A percentile compares a stretch with the other conserved stretches of the same genome.
phyloP scores from a whole-genome alignment of 2,329 filamentous ascomycete genomes.

The Stagonosporopsis cucurbitacearum region DNA sequence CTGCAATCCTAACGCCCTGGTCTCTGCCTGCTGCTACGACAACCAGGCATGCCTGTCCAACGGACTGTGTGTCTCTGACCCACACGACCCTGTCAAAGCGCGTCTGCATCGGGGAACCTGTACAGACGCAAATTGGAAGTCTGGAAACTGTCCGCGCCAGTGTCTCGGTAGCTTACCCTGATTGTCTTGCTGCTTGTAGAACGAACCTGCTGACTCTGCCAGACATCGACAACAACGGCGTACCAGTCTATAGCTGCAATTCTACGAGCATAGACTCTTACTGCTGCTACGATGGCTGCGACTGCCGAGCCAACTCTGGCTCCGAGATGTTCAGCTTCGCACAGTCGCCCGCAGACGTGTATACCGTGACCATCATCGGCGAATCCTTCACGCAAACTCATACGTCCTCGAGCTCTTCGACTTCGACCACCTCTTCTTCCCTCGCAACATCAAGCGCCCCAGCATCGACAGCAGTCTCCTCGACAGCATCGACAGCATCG shows the following conservation, averaged over 20 bases:
- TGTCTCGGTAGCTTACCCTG: slow-evolving; percentile 23
- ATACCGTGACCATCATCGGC: slow-evolving; percentile 37
- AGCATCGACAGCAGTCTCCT: background rate
- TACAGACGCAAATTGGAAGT: slow-evolving; percentile 36
- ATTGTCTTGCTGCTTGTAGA: too few species aligned
- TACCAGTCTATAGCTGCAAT: slow-evolving; percentile 36
- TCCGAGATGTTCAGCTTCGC: slow-evolving; percentile 32
- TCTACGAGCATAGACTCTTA: slow-evolving; percentile 31
- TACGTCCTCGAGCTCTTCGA: slow-evolving; percentile 13
- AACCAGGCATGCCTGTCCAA: slow-evolving; percentile 42
- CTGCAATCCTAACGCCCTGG: slow-evolving; percentile 26
- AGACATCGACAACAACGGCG: slow-evolving; percentile 33
- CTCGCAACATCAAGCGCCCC: slow-evolving; percentile 6
- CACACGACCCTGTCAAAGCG: slow-evolving; percentile 26
- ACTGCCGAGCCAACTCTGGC: slow-evolving; percentile 22
- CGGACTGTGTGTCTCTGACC: slow-evolving; percentile 37
- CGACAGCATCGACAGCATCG: slow-evolving; percentile 2
- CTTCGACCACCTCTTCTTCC: background rate
- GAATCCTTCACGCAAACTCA: slow-evolving; percentile 33
- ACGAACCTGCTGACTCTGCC: slow-evolving; percentile 3
- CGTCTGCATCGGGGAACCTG: slow-evolving; percentile 37
- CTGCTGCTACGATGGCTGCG: slow-evolving; percentile 38
- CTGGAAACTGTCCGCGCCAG: slow-evolving; percentile 32
- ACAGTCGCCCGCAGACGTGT: slow-evolving; percentile 25
- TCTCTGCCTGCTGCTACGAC: slow-evolving; percentile 36